Evolutionary conservation across 1,139 yeast species (phyloP), one percentile per base, ranked within the genome.

Genomic region (Diutina catenulata): DNA sequence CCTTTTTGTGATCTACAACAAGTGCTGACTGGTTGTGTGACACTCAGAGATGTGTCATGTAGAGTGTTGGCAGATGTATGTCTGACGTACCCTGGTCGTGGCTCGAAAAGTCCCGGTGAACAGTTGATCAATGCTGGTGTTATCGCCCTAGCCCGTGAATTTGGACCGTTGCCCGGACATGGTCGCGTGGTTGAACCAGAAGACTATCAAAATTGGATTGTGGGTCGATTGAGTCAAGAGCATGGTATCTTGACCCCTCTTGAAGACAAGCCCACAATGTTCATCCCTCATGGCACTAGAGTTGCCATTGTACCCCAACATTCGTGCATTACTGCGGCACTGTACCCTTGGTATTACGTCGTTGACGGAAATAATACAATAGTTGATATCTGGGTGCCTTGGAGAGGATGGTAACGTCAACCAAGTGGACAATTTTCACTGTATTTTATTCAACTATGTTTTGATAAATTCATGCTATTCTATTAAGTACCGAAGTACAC

Each of bases 1-100:
- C 69, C 80, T 3, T 70, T 77, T 48, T 75, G 81, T 49, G 93
- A 82, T 52, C 58, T 80, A 41, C 94, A 82, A 49, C 93, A 82
- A 52, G 68, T 75, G 15, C 70, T 84, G 8, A 80, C 93, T 0
- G 74, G 73, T 0, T 73, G 81, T 47, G 64, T 78, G 24, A 43
- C 52, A 2, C 52, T 54, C 23, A 58, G 61, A 1, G 61, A 69
- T 39, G 68, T 81, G 16, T 70, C 91, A 0, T 61, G 76, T 31
- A 59, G 59, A 11, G 76, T 80, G 3, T 49, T 79, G 29, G 80
- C 83, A 0, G 80, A 80, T 36, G 78, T 80, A 1, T 60, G 77
- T 2, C 74, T 88, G 0, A 57, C 64, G 15, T 82, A 82, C 46
- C 70, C 75, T 2, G 44, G 43, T 1, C 60, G 86, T 49, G 74